Percentiles rank a stretch among this genome's conserved stretches.
Conservation (phyloP, 164 flowering plant species). For the Magnolia kwangsiensis region DNA sequence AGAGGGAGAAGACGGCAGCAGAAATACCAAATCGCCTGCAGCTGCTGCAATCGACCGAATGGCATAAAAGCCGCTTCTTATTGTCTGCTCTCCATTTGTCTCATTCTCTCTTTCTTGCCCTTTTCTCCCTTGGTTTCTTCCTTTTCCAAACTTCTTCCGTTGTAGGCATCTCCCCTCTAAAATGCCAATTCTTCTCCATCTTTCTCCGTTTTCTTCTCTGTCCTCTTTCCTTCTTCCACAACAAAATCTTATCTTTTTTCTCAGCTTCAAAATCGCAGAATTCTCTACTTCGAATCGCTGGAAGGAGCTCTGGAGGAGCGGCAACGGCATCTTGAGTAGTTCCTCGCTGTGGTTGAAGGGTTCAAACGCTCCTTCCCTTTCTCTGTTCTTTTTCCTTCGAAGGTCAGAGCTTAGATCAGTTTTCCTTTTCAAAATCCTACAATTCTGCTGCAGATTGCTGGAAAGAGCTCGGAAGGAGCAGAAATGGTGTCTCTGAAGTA, state of each 20-base stretch:
- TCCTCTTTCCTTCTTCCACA: background rate
- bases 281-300: background rate
- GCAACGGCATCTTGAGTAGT: background rate
- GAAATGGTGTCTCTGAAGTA: conserved; percentile 1
- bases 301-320: background rate
- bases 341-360: background rate
- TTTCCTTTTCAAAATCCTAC: background rate
- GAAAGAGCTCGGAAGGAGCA: background rate
- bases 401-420: background rate
- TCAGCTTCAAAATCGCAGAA: background rate
- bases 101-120: conserved; percentile 1
- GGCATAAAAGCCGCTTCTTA: background rate
- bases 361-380: background rate
- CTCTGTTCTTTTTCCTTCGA: background rate
- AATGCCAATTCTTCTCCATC: background rate
- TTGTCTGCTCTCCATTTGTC: conserved; percentile 8
- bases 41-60: background rate
- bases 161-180: background rate
- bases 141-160: background rate
- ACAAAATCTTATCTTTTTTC: background rate
- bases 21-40: conserved; percentile 6
- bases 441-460: background rate
- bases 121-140: conserved; percentile 2
- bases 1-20: conserved; percentile 7
- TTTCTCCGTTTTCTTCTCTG: background rate